These are phyloP conservation scores for Verticillium dahliae DNA, from an alignment of 2,329 filamentous ascomycete species.

Conservation along the genomic window DNA sequence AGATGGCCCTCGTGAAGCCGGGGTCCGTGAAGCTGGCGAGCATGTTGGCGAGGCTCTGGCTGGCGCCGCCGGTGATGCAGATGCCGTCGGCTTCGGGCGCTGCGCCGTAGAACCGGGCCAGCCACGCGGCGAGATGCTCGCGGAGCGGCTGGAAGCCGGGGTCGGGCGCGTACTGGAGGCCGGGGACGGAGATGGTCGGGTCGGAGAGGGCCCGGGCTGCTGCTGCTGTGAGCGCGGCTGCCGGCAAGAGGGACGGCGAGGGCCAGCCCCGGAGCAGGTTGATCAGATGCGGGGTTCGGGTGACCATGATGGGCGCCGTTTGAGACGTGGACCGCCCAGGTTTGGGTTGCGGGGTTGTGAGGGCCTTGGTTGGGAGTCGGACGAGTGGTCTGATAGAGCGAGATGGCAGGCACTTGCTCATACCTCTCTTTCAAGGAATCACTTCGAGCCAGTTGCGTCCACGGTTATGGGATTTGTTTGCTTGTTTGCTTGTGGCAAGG, in stretches of 20 bases:
- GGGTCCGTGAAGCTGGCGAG: conserved; percentile 78
- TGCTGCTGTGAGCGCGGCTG: conserved; percentile 53
- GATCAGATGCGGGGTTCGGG: conserved; percentile 33
- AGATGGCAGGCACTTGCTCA: background rate
- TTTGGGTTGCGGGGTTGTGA: background rate
- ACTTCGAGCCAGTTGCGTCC: no score
- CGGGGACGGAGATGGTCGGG: conserved; percentile 50
- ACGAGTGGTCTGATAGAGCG: background rate
- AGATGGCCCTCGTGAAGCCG: conserved; percentile 65
- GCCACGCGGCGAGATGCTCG: conserved; percentile 62
- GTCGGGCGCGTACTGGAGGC: conserved; percentile 76
- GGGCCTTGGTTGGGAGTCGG: background rate
- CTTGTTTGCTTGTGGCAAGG: no score
- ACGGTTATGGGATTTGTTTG: no score
- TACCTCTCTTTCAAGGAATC: background rate
- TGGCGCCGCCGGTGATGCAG: conserved; percentile 78
- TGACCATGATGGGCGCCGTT: background rate
- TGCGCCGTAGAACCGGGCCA: conserved; percentile 53
- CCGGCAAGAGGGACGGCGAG: conserved; percentile 55
- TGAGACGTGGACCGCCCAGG: background rate
- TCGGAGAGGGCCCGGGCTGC: conserved; percentile 55
- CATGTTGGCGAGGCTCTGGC: conserved; percentile 72
- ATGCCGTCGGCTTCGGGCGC: conserved; percentile 49
- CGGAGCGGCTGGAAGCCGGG: conserved; percentile 66
- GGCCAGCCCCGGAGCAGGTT: conserved; percentile 68